A percentile compares a stretch with the other conserved stretches of the same genome.
Conservation (phyloP, 2,329 filamentous ascomycete species). For the Zymoseptoria passerinii region DNA sequence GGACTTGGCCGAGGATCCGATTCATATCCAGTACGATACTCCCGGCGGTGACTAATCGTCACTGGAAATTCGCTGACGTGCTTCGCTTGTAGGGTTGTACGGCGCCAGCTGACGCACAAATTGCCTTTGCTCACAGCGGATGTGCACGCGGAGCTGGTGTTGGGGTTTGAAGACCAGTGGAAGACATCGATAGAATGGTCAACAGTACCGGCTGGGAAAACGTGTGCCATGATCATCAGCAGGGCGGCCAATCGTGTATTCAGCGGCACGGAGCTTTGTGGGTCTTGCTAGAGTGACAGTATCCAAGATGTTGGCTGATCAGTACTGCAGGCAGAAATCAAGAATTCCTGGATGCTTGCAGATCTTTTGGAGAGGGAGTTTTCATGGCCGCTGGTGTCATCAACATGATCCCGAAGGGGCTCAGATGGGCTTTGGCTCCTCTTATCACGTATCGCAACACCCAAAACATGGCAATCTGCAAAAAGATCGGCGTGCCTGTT, state of each 20-base stretch:
- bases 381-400: slow-evolving; percentile 10
- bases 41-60: background rate
- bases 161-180: slow-evolving; percentile 13
- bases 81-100: slow-evolving; percentile 10
- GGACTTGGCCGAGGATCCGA: slow-evolving; percentile 2
- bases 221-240: slow-evolving; percentile 11
- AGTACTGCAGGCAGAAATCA: slow-evolving; percentile 4
- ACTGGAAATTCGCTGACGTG: background rate
- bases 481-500: slow-evolving; percentile 8
- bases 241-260: slow-evolving; percentile 17
- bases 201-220: slow-evolving; percentile 2
- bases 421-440: background rate
- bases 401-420: slow-evolving; percentile 8
- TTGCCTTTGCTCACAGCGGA: slow-evolving; percentile 13
- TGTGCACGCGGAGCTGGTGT: slow-evolving; percentile 8
- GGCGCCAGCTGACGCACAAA: slow-evolving; percentile 14
- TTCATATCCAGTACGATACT: background rate
- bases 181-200: slow-evolving; percentile 1
- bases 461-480: slow-evolving; percentile 2
- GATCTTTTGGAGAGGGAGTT: slow-evolving; percentile 6
- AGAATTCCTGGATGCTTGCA: slow-evolving; percentile 10
- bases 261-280: slow-evolving; percentile 14
- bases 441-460: background rate
- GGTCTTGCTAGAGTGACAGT: background rate
- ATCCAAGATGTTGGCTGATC: background rate